These are phyloP conservation scores for Nemania sp. DNA, from an alignment of 2,329 filamentous ascomycete genomes.

Conservation along the genomic window DNA sequence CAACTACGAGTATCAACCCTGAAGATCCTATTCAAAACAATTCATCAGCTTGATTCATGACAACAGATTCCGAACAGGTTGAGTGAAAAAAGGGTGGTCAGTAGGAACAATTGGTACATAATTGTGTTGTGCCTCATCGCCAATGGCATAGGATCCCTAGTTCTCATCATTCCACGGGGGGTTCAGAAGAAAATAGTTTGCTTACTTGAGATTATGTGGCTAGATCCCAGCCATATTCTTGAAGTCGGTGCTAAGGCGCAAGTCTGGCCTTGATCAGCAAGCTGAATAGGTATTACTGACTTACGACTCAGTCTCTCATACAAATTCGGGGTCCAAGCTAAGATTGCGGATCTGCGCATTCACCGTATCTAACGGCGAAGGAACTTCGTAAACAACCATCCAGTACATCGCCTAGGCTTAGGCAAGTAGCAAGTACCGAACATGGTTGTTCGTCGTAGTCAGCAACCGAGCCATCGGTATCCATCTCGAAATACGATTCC, in stretches of 20 bases:
- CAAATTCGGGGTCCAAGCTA: constrained; percentile 86
- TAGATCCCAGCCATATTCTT: constrained; percentile 92
- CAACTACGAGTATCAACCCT: constrained; percentile 90
- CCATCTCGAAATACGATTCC: constrained; percentile 99
- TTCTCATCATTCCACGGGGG: constrained; percentile 63
- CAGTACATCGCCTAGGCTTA: constrained; percentile 92
- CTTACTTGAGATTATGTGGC: constrained; percentile 82
- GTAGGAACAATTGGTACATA: constrained; percentile 95
- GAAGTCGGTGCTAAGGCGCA: constrained; percentile 89
- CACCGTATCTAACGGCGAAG: constrained; percentile 96
- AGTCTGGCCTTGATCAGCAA: constrained; percentile 82
- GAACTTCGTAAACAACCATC: constrained; percentile 87
- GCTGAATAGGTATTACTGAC: constrained; percentile 85
- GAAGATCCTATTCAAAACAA: constrained; percentile 71
- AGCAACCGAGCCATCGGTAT: constrained; percentile 83
- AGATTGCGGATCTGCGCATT: constrained; percentile 93
- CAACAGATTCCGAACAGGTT: not conserved
- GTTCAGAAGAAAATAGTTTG: constrained; percentile 40
- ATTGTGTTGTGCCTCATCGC: constrained; percentile 62
- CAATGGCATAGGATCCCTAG: constrained; percentile 60
- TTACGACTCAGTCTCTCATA: constrained; percentile 90
- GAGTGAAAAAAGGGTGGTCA: constrained; percentile 59
- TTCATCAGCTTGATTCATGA: constrained; percentile 35
- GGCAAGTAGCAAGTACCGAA: constrained; percentile 90
- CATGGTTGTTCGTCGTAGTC: constrained; percentile 98